A percentile compares a stretch with the other conserved stretches of the same genome.
phyloP scores from a whole-genome alignment of 2,329 filamentous ascomycete species.

The Apiospora kogelbergensis region DNA sequence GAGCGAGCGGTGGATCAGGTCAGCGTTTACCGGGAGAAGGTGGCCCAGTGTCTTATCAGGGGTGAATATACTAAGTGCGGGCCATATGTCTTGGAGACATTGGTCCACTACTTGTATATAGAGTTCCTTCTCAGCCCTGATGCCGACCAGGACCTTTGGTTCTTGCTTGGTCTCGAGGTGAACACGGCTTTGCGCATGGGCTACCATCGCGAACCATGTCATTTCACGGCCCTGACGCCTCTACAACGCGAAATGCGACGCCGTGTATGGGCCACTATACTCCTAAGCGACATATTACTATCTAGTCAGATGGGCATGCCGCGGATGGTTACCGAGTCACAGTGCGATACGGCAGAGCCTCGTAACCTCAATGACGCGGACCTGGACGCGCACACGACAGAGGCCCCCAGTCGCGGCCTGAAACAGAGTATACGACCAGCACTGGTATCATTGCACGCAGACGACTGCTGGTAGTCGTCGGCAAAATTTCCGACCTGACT shows the following conservation, averaged over 20 bases:
- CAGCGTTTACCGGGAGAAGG: slow-evolving; percentile 29
- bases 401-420: slow-evolving; percentile 34
- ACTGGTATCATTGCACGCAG: neutral
- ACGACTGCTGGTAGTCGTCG: neutral
- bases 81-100: slow-evolving; percentile 39
- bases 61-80: slow-evolving; percentile 44
- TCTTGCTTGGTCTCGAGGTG: slow-evolving; percentile 33
- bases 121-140: slow-evolving; percentile 33
- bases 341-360: slow-evolving; percentile 40
- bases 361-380: slow-evolving; percentile 45
- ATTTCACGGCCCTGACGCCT: slow-evolving; percentile 40
- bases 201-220: slow-evolving; percentile 43
- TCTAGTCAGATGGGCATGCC: slow-evolving; percentile 46
- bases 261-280: slow-evolving; percentile 41
- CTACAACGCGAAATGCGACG: slow-evolving; percentile 47
- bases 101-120: slow-evolving; percentile 34
- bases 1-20: slow-evolving; percentile 29
- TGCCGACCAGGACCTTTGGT: slow-evolving; percentile 34
- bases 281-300: slow-evolving; percentile 40
- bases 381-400: slow-evolving; percentile 33
- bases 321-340: slow-evolving; percentile 35
- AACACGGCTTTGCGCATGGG: slow-evolving; percentile 37
- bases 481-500: neutral
- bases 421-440: slow-evolving; percentile 14
- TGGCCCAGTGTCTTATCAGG: slow-evolving; percentile 36